Evolutionary conservation across 2,329 filamentous ascomycete species (phyloP), one percentile per base, ranked within the genome.

Genomic region (Stachybotrys chlorohalonatus): DNA sequence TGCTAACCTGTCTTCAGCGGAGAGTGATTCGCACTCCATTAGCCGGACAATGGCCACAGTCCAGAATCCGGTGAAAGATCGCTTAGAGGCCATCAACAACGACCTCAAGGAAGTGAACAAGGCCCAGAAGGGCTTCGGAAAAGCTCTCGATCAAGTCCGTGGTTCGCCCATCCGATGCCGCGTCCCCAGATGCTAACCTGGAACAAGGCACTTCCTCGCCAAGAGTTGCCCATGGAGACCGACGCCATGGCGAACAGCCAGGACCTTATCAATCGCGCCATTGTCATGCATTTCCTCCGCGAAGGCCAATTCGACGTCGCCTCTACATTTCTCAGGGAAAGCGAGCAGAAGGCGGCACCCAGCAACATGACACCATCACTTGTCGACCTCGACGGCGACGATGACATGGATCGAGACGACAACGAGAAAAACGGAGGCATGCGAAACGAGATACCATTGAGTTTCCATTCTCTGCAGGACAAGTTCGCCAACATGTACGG

Each of bases 251-350:
- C 83, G 1, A 81, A 85, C 17, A 85, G 95, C 60, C 81, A 87
- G 5, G 77, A 80, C 15, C 78, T 96, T 11, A 90, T 97, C 66
- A 95, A 96, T 72, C 84, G 92, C 55, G 93, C 94, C 7, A 95
- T 99, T 62, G 89, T 89, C 9, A 96, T 97, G 91, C 94, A 99
- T 67, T 81, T 99, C 24, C 80, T 99, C 46, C 89, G 94, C 47
- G 93, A 97, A 73, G 94, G 94, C 51, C 89, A 96, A 66, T 99
- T 99, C 70, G 80, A 79, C 24, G 92, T 96, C 2, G 93, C 93
- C 11, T 84, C 86, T 15, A 90, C 86, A 1, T 96, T 99, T 63
- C 82, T 96, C 51, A 75, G 80, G 13, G 94, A 97, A 30, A 52
- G 36, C 16, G 32, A 52, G 32, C 31, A 45, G 13, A 36, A 11